Evolutionary conservation across 495 filamentous ascomycete species (phyloP).

Genomic region (Neurospora terricola): DNA sequence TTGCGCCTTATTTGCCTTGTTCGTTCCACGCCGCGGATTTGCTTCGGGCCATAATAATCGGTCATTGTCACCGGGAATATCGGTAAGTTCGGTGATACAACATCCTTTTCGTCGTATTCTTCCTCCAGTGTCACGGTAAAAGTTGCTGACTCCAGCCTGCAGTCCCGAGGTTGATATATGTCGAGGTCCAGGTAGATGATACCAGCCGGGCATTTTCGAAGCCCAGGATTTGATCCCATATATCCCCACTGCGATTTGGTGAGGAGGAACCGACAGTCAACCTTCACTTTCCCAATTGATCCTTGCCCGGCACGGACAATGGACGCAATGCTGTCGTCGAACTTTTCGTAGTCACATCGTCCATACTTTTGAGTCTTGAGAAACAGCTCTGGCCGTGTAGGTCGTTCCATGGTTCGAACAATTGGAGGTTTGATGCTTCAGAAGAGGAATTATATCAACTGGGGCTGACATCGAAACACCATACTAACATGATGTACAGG

Average conservation of each 20-base stretch:
- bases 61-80: constrained; percentile 4
- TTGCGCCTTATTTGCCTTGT: neutral
- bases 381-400: neutral
- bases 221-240: constrained; percentile 5
- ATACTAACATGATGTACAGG: neutral
- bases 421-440: neutral
- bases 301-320: neutral
- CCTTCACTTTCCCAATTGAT: constrained; percentile 13
- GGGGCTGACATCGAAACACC: neutral
- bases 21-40: constrained; percentile 2
- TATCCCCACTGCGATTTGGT: constrained; percentile 27
- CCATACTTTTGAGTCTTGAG: neutral
- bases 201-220: constrained; percentile 14
- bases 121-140: constrained; percentile 20
- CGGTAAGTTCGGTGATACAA: neutral
- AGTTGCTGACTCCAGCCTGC: constrained; percentile 21
- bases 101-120: constrained; percentile 2
- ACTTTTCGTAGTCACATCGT: neutral
- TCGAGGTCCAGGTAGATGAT: constrained; percentile 25
- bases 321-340: neutral
- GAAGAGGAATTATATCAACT: neutral
- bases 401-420: neutral
- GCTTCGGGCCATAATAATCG: constrained; percentile 13
- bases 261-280: constrained; percentile 25
- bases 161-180: constrained; percentile 19